Evolutionary conservation across 257 asterid genomes (phyloP), one percentile per base, ranked within the genome.

Genomic region (Oldenlandia corymbosa): DNA sequence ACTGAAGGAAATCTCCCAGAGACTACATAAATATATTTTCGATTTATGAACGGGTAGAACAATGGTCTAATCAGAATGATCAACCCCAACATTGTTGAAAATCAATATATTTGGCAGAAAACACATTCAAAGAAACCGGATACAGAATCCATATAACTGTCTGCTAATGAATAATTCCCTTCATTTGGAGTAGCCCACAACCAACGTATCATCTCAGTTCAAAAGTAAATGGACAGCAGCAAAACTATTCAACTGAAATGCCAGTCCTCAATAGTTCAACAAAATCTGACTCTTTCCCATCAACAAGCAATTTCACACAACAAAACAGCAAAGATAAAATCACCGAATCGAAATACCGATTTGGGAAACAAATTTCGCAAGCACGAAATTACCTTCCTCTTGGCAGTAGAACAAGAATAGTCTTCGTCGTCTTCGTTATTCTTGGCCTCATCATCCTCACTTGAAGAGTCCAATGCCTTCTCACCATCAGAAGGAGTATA

Each of bases 401-500:
- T 77, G 51, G 42, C 45, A 43, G 30, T 69, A 59, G 88, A 74
- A 23, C 51, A 66, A 6, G 85, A 76, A 67, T 71, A 78, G 2
- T 77, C 82, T 10, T 77, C 81, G 43, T 75, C 82, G 11, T 64
- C 76, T 61, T 42, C 67, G 32, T 42, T 51, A 56, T 61, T 42
- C 10, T 31, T 45, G 10, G 76, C 82, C 52, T 75, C 88, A 20
- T 85, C 91, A 20, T 85, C 91, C 17, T 80, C 89, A 26, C 72
- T 77, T 0, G 95, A 81, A 71, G 76, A 77, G 67, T 68, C 72
- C 53, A 45, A 37, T 45, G 63, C 86, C 31, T 79, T 87, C 30
- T 80, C 83, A 12, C 74, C 87, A 51, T 80, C 79, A 18, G 76
- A 71, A 16, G 97, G 95, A 52, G 70, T 76, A 56, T 91, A 89